Percentiles rank a stretch among this genome's conserved stretches.
These are phyloP conservation scores for Hericium coralloides DNA, from an alignment of 768 basidiomycete species.

Conservation along the genomic window DNA sequence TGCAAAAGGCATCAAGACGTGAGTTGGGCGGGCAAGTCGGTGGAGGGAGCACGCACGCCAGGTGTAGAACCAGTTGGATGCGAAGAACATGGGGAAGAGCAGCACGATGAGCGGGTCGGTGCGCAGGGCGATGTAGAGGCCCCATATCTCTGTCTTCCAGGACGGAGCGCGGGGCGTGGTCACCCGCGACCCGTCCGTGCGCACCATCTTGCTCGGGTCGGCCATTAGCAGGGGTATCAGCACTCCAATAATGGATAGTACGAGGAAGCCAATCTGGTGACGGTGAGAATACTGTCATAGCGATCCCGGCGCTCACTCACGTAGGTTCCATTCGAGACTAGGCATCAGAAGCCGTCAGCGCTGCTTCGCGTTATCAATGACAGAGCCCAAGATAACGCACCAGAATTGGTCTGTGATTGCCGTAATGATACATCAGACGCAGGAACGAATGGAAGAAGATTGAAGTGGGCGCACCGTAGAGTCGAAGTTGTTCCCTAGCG, in stretches of 20 bases:
- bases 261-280: conserved; percentile 61
- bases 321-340: conserved; percentile 69
- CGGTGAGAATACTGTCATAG: neutral
- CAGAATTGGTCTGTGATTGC: conserved; percentile 19
- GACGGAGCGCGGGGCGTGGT: conserved; percentile 54
- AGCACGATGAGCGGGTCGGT: conserved; percentile 66
- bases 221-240: conserved; percentile 61
- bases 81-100: conserved; percentile 80
- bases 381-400: conserved; percentile 17
- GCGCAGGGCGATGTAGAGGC: conserved; percentile 56
- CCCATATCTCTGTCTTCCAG: conserved; percentile 71
- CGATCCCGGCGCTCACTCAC: conserved; percentile 29
- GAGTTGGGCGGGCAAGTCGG: neutral
- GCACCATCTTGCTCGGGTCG: conserved; percentile 61
- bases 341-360: neutral
- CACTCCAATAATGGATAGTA: conserved; percentile 64
- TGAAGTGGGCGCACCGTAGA: conserved; percentile 36
- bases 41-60: conserved; percentile 48
- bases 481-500: conserved; percentile 62
- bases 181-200: conserved; percentile 67
- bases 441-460: neutral
- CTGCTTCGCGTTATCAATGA: neutral
- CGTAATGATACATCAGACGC: neutral
- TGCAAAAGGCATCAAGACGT: conserved; percentile 17
- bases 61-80: conserved; percentile 80